These are phyloP conservation scores for Diplodia corticola DNA, from an alignment of 2,329 filamentous ascomycete species.

Conservation along the genomic window DNA sequence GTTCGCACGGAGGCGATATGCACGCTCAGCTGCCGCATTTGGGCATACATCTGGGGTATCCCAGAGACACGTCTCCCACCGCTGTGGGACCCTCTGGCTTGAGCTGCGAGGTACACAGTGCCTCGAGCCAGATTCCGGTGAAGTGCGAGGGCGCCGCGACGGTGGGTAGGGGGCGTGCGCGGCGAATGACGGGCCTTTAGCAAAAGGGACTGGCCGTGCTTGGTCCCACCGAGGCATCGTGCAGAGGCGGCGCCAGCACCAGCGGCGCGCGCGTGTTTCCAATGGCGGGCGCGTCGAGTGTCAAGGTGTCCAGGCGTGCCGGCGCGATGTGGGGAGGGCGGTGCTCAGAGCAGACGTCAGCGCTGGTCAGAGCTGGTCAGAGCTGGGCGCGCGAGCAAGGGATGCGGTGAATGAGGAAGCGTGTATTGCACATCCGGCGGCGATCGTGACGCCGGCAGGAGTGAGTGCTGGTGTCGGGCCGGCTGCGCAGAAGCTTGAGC, in stretches of 20 bases:
- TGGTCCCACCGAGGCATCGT: not conserved
- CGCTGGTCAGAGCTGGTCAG: not conserved
- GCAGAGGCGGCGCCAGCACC: not conserved
- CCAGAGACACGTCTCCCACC: slow-evolving; percentile 4
- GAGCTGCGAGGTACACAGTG: not conserved
- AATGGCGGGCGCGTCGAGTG: slow-evolving; percentile 9
- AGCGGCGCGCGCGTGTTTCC: slow-evolving; percentile 1
- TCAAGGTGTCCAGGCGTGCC: slow-evolving; percentile 7
- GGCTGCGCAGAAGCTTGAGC: slow-evolving; percentile 5
- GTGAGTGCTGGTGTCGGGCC: slow-evolving; percentile 3
- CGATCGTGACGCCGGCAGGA: slow-evolving; percentile 9
- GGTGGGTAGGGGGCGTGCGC: not conserved
- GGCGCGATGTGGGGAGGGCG: not conserved
- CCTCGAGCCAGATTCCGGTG: not conserved
- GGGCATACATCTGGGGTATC: slow-evolving; percentile 13
- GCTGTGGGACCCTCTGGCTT: not conserved
- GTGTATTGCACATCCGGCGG: slow-evolving; percentile 14
- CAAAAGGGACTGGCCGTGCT: not conserved
- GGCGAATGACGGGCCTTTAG: not conserved
- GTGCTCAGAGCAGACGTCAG: slow-evolving; percentile 8
- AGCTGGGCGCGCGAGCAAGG: not conserved
- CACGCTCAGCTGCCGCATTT: not conserved
- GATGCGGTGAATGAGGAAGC: slow-evolving; percentile 13
- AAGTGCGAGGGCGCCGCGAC: not conserved
- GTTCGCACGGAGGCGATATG: not conserved